phyloP scores from a whole-genome alignment of 768 basidiomycete species.

The Tephrocybe sp. region DNA sequence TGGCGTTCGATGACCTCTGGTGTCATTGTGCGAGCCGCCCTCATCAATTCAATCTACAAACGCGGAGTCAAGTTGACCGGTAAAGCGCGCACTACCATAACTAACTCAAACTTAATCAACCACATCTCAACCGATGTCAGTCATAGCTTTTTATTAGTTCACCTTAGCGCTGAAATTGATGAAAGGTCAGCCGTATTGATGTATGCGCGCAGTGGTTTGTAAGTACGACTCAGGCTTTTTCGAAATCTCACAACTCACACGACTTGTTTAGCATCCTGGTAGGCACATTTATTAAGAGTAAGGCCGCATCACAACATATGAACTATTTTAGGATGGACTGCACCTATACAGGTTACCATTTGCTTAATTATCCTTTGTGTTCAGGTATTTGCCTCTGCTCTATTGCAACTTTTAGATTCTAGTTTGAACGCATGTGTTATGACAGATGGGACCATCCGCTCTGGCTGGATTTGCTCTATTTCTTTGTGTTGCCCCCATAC shows the following conservation, averaged over 20 bases:
- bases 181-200: constrained; percentile 55
- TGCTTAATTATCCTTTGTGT: constrained; percentile 61
- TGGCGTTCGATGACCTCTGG: constrained; percentile 70
- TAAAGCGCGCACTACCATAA: constrained; percentile 60
- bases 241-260: neutral
- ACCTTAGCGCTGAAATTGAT: constrained; percentile 2
- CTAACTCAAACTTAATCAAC: constrained; percentile 61
- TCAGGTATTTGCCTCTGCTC: constrained; percentile 36
- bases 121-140: constrained; percentile 68
- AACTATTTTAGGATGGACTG: constrained; percentile 53
- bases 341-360: constrained; percentile 62
- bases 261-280: constrained; percentile 39
- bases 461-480: constrained; percentile 72
- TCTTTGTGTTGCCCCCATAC: constrained; percentile 59
- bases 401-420: neutral
- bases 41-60: constrained; percentile 72
- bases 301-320: neutral
- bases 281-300: neutral
- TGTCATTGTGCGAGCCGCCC: constrained; percentile 60
- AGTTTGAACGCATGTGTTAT: neutral
- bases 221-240: constrained; percentile 28
- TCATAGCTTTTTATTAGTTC: constrained; percentile 1
- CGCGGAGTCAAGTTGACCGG: constrained; percentile 66
- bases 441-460: constrained; percentile 66
- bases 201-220: constrained; percentile 73